These are phyloP conservation scores for Talaromyces thailandensis DNA, from an alignment of 495 filamentous ascomycete species.

Conservation along the genomic window DNA sequence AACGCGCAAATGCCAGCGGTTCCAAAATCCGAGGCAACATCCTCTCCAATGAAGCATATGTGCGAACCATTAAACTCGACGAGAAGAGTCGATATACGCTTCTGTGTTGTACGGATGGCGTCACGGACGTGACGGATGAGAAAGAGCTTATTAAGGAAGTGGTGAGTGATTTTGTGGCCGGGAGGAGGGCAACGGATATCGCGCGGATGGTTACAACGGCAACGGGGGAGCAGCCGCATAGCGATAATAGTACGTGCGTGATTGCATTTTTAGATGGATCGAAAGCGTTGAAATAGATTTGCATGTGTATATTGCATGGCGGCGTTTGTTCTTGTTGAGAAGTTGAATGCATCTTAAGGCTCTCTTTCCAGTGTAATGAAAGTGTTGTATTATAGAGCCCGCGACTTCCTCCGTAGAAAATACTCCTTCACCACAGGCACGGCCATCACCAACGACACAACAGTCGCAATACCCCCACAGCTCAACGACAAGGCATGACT, in stretches of 20 bases:
- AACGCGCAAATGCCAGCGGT: constrained; percentile 4
- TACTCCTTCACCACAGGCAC: constrained; percentile 1
- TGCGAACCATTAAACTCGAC: constrained; percentile 15
- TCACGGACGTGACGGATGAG: constrained; percentile 23
- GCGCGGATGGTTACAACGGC: constrained; percentile 18
- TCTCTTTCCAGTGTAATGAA: no score
- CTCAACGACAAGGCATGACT: background rate
- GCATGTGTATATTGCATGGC: background rate
- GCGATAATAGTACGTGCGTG: constrained; percentile 29
- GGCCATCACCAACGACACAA: background rate
- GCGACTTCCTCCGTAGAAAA: background rate
- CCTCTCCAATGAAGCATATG: constrained; percentile 26
- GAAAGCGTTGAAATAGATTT: background rate
- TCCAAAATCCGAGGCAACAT: constrained; percentile 19
- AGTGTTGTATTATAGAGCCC: background rate
- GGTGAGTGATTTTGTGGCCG: constrained; percentile 23
- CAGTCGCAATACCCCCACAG: background rate
- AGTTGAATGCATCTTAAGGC: background rate
- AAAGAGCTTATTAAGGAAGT: constrained; percentile 22
- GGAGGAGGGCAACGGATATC: constrained; percentile 22
- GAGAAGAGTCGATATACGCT: constrained; percentile 21
- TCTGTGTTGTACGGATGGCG: constrained; percentile 23
- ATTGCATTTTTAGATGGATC: constrained; percentile 22
- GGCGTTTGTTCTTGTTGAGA: background rate
- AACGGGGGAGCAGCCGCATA: constrained; percentile 9